Conservation (phyloP, 169 alveolate species). For the Neospora caninum region DNA sequence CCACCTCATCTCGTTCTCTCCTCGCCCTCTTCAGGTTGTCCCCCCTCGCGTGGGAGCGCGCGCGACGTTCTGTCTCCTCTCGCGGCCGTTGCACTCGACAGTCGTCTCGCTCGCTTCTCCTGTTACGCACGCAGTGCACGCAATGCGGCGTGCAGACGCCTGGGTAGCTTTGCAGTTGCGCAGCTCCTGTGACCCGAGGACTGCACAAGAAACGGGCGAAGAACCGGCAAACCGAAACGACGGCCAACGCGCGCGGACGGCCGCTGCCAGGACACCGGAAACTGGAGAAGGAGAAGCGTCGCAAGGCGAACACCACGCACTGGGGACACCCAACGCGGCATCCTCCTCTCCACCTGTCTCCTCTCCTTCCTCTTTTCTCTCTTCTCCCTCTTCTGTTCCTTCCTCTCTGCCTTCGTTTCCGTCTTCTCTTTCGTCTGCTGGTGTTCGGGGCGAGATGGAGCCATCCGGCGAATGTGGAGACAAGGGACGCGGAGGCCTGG, state of each 20-base stretch:
- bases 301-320: no score
- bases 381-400: neutral
- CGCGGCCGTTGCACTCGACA: neutral
- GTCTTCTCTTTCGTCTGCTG: neutral
- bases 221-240: no score
- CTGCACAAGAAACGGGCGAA: neutral
- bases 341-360: no score
- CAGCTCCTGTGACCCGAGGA: neutral
- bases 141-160: neutral
- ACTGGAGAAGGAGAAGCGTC: no score
- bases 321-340: no score
- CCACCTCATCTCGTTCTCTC: no score
- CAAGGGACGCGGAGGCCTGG: no score
- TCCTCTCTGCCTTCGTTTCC: neutral
- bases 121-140: neutral
- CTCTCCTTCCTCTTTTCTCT: neutral
- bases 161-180: neutral
- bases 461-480: neutral
- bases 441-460: neutral
- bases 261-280: neutral
- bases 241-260: neutral
- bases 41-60: neutral
- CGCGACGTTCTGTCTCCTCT: constrained; percentile 7
- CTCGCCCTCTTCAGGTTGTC: neutral
- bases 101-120: neutral